Conservation (phyloP, 495 filamentous ascomycete genomes). For the Barbatosphaeria neglecta region DNA sequence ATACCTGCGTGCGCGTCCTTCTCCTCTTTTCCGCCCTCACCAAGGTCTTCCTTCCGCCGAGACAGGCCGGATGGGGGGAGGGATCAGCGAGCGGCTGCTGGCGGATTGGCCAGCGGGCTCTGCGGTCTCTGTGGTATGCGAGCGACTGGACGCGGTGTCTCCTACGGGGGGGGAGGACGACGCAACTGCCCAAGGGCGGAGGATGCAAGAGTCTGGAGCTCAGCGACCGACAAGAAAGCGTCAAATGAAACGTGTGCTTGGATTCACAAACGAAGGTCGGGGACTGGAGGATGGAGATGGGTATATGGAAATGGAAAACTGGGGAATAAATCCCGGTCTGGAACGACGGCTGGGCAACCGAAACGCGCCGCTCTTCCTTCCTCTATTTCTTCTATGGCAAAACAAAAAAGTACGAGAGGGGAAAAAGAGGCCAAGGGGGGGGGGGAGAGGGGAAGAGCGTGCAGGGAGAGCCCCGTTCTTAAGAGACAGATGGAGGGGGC, state of each 20-base stretch:
- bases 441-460: background rate
- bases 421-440: background rate
- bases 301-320: background rate
- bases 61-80: no score
- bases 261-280: background rate
- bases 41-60: no score
- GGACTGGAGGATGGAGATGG: no score
- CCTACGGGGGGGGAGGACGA: background rate
- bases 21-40: no score
- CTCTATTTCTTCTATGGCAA: no score
- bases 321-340: background rate
- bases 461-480: background rate
- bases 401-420: background rate
- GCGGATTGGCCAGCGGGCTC: no score
- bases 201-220: background rate
- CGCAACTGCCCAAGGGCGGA: background rate
- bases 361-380: no score
- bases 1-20: no score
- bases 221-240: background rate
- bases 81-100: no score
- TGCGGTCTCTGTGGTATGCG: no score
- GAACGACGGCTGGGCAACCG: background rate
- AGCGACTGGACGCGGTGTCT: background rate
- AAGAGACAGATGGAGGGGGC: background rate
- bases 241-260: background rate